phyloP scores from a whole-genome alignment of 176 grass and related monocot species.

The Coix lacrymajobi region DNA sequence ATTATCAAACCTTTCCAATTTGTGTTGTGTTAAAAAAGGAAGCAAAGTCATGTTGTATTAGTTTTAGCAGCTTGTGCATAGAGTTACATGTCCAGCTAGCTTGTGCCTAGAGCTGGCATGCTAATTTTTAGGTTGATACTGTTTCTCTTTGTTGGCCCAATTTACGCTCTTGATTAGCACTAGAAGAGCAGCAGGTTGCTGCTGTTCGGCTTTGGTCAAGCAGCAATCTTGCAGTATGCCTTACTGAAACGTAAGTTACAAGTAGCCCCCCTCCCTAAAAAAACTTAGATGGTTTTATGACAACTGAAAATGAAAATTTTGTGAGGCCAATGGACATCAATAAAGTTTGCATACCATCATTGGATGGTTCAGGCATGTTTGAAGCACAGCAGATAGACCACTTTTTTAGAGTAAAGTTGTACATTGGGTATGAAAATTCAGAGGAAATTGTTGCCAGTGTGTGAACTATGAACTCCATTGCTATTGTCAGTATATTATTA shows the following conservation, averaged over 20 bases:
- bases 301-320: not conserved
- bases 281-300: not conserved
- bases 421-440: not conserved
- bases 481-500: not conserved
- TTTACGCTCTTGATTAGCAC: conserved; percentile 47
- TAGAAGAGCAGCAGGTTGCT: conserved; percentile 57
- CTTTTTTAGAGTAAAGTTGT: not conserved
- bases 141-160: conserved; percentile 5
- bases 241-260: conserved; percentile 58
- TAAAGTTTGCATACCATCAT: not conserved
- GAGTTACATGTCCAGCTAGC: not conserved
- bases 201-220: conserved; percentile 64
- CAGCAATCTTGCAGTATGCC: conserved; percentile 76
- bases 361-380: not conserved
- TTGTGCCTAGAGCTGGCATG: not conserved
- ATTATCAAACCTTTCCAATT: not conserved
- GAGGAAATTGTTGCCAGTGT: conserved; percentile 2
- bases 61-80: not conserved
- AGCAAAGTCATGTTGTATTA: not conserved
- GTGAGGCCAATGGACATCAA: not conserved
- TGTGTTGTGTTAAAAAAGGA: not conserved
- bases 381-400: not conserved
- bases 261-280: not conserved
- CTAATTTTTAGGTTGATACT: not conserved
- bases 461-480: conserved; percentile 1